Conservation (phyloP, 345 rosid species). For the Linum tenue region DNA sequence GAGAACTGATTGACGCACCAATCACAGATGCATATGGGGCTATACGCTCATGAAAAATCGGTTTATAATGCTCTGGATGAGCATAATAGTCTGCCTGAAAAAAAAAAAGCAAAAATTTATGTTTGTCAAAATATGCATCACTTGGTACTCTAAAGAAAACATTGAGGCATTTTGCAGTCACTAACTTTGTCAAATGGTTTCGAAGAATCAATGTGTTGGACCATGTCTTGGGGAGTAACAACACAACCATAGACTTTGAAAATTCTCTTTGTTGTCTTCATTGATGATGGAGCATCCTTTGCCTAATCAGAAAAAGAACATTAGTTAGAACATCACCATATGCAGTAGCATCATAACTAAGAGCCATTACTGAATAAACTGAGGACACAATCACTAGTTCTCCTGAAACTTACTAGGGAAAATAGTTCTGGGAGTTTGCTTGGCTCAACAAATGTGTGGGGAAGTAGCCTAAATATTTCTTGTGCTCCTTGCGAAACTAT, state of each 20-base stretch:
- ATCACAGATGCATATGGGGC: slow-evolving; percentile 76
- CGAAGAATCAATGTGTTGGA: slow-evolving; percentile 57
- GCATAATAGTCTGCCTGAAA: slow-evolving; percentile 84
- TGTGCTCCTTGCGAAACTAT: slow-evolving; percentile 83
- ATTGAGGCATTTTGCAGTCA: slow-evolving; percentile 5
- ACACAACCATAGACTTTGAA: slow-evolving; percentile 81
- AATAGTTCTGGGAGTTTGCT: slow-evolving; percentile 66
- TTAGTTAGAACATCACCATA: neutral
- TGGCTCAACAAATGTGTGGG: slow-evolving; percentile 74
- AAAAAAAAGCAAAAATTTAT: neutral
- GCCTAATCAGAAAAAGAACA: slow-evolving; percentile 27
- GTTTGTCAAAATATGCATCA: slow-evolving; percentile 4
- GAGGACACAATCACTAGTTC: neutral
- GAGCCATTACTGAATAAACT: neutral
- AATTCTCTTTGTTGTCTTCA: slow-evolving; percentile 45
- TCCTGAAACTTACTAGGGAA: slow-evolving; percentile 33
- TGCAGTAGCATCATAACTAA: neutral
- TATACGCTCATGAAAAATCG: slow-evolving; percentile 64
- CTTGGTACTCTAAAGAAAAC: neutral
- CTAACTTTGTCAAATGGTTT: slow-evolving; percentile 68
- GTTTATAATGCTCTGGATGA: slow-evolving; percentile 80
- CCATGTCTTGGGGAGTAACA: slow-evolving; percentile 74
- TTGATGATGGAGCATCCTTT: slow-evolving; percentile 23
- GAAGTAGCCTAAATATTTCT: slow-evolving; percentile 91
- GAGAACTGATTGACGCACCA: slow-evolving; percentile 34